A percentile compares a stretch with the other conserved stretches of the same genome.
Conservation (phyloP, 331 rosid species). For the Pyrus hybrid region DNA sequence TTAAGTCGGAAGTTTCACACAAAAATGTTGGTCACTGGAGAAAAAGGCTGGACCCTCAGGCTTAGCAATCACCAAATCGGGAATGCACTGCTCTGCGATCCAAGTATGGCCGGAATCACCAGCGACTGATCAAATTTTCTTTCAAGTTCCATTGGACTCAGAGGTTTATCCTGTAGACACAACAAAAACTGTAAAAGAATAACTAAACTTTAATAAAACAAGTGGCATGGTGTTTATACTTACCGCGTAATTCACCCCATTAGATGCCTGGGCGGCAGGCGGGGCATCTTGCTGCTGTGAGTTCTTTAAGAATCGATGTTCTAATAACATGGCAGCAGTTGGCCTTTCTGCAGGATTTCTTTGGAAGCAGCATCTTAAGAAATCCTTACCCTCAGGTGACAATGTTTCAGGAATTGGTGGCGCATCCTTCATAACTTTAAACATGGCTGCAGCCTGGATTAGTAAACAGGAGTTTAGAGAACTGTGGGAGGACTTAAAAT, state of each 20-base stretch:
- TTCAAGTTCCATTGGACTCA: slow-evolving; percentile 46
- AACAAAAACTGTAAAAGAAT: slow-evolving; percentile 10
- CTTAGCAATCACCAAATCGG: neutral
- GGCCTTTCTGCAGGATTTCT: slow-evolving; percentile 94
- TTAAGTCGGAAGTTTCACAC: slow-evolving; percentile 21
- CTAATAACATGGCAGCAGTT: slow-evolving; percentile 62
- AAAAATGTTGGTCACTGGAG: slow-evolving; percentile 27
- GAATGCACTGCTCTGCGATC: slow-evolving; percentile 15
- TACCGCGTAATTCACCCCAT: slow-evolving; percentile 38
- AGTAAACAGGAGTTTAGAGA: slow-evolving; percentile 8
- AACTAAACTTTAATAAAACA: neutral
- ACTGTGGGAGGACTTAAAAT: neutral
- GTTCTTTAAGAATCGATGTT: slow-evolving; percentile 67
- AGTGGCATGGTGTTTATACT: slow-evolving; percentile 8
- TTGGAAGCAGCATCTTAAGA: slow-evolving; percentile 71
- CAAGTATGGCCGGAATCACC: slow-evolving; percentile 10
- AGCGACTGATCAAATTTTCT: slow-evolving; percentile 36
- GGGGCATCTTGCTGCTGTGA: slow-evolving; percentile 39
- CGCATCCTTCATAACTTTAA: slow-evolving; percentile 78
- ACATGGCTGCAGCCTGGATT: slow-evolving; percentile 95
- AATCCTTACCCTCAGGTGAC: slow-evolving; percentile 76
- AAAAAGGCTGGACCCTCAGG: slow-evolving; percentile 7
- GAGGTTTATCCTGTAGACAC: slow-evolving; percentile 46
- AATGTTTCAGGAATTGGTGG: slow-evolving; percentile 83
- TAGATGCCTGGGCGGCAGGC: slow-evolving; percentile 24